Percentiles rank a stretch among this genome's conserved stretches.
Conservation (phyloP, 2,329 filamentous ascomycete genomes). For the Nannizzia gypsea region DNA sequence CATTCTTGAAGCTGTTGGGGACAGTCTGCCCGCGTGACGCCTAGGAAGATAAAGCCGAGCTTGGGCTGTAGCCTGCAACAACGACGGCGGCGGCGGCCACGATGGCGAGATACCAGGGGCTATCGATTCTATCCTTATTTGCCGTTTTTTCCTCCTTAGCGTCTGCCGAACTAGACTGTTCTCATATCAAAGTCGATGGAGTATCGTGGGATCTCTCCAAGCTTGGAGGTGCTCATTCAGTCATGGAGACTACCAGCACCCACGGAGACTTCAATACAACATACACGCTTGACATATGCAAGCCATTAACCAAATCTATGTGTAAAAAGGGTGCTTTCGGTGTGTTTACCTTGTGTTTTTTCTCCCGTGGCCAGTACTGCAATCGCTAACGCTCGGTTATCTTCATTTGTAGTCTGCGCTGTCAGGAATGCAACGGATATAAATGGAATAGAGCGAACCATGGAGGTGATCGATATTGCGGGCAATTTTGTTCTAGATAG, state of each 20-base stretch:
- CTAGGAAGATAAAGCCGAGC: neutral
- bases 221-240: conserved; percentile 19
- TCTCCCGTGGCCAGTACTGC: neutral
- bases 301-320: conserved; percentile 45
- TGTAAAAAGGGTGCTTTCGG: conserved; percentile 13
- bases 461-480: conserved; percentile 23
- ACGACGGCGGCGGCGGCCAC: neutral
- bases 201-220: conserved; percentile 21
- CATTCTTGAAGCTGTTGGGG: neutral
- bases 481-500: conserved; percentile 18
- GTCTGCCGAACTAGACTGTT: conserved; percentile 18
- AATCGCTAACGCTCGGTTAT: neutral
- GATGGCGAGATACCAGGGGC: neutral
- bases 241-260: conserved; percentile 11
- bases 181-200: conserved; percentile 19
- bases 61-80: neutral
- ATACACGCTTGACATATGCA: conserved; percentile 70
- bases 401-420: conserved; percentile 14
- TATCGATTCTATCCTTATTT: conserved; percentile 12
- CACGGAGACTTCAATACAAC: conserved; percentile 52
- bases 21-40: neutral
- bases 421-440: conserved; percentile 11
- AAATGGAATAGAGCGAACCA: conserved; percentile 17
- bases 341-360: conserved; percentile 1
- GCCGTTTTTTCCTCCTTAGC: conserved; percentile 13